Percentiles rank a stretch among this genome's conserved stretches.
Evolutionary conservation across 23 red algal species (phyloP).

Genomic region (Porphyridium purpureum): DNA sequence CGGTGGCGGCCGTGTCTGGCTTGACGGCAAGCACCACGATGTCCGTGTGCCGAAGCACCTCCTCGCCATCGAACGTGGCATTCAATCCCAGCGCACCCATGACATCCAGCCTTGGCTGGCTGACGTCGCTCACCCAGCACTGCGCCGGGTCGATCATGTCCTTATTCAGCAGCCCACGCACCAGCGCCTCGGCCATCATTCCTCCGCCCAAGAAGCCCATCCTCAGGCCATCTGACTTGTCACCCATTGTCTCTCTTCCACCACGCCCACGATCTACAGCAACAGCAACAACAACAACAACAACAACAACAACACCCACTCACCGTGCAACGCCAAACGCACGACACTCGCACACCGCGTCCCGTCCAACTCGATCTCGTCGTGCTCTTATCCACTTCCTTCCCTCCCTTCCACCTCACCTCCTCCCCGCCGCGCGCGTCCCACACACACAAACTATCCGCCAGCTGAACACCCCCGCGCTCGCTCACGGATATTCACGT

Average conservation of each 20-base stretch:
- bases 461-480: neutral
- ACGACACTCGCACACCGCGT: neutral
- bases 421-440: neutral
- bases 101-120: slow-evolving; percentile 3
- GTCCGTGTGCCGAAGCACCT: neutral
- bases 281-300: neutral
- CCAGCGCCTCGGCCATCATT: slow-evolving; percentile 89
- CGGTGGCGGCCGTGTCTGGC: slow-evolving; percentile 3
- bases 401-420: neutral
- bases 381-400: neutral
- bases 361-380: neutral
- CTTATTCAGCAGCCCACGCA: slow-evolving; percentile 51
- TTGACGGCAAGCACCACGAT: slow-evolving; percentile 20
- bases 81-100: slow-evolving; percentile 1
- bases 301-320: neutral
- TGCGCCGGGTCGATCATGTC: slow-evolving; percentile 13
- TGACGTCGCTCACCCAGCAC: slow-evolving; percentile 11
- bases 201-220: slow-evolving; percentile 91
- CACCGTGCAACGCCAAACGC: neutral
- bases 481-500: too few relatives aligned
- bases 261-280: neutral
- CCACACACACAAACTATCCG: neutral
- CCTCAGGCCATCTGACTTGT: neutral
- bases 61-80: neutral
- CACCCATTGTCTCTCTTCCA: neutral